Conservation (phyloP, 1,284 basidiomycete species). For the Marasmius oreades region DNA sequence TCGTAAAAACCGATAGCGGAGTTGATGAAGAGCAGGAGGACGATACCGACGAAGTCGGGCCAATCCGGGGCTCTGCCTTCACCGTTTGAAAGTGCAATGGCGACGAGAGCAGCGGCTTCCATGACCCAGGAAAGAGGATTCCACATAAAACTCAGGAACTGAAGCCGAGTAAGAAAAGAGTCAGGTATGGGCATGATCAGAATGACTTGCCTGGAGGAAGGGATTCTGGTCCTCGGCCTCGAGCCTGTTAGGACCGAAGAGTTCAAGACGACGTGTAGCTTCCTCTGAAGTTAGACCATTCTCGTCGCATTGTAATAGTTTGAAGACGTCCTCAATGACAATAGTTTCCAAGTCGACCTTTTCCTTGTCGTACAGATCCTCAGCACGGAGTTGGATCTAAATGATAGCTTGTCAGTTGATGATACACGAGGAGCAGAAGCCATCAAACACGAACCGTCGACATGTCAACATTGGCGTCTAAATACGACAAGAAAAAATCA, state of each 20-base stretch:
- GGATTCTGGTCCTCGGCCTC: constrained; percentile 88
- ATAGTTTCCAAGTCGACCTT: constrained; percentile 98
- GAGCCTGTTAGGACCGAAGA: constrained; percentile 97
- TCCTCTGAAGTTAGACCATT: constrained; percentile 78
- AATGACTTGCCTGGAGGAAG: constrained; percentile 66
- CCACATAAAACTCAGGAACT: constrained; percentile 99
- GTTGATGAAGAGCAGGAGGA: constrained; percentile 91
- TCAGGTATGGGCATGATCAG: constrained; percentile 3
- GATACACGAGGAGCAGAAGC: constrained; percentile 9
- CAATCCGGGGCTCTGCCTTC: constrained; percentile 86
- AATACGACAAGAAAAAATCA: too few species aligned
- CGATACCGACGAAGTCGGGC: constrained; percentile 97
- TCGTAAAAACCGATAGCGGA: constrained; percentile 98
- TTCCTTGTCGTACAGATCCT: constrained; percentile 97
- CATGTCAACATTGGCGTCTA: constrained; percentile 88
- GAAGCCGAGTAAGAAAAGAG: constrained; percentile 18
- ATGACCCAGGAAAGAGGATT: constrained; percentile 99
- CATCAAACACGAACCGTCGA: constrained; percentile 57
- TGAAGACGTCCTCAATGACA: constrained; percentile 96
- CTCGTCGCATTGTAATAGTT: constrained; percentile 86
- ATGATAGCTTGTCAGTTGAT: constrained; percentile 14
- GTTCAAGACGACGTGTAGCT: constrained; percentile 80
- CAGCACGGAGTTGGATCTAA: constrained; percentile 88
- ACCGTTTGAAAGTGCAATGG: constrained; percentile 95
- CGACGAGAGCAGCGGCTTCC: constrained; percentile 96